Conservation (phyloP, 306 rosid species). For the Vigna reflexopilosa region DNA sequence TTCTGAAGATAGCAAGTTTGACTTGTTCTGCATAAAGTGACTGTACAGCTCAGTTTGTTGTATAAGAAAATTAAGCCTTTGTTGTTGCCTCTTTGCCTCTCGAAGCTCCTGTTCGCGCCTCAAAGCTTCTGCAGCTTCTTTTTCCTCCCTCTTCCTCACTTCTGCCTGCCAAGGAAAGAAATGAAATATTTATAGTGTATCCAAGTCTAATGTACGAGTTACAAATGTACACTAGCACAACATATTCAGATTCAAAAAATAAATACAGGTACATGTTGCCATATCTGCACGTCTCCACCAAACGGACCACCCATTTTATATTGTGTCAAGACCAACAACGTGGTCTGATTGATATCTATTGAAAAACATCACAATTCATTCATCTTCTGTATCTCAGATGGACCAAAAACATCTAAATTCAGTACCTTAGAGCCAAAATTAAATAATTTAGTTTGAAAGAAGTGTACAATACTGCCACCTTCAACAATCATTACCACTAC, state of each 20-base stretch:
- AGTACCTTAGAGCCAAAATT: slow-evolving; percentile 32
- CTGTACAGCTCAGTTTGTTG: slow-evolving; percentile 98
- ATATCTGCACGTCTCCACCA: slow-evolving; percentile 9
- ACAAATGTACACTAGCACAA: slow-evolving; percentile 28
- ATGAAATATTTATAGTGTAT: slow-evolving; percentile 36
- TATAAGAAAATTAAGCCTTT: slow-evolving; percentile 96
- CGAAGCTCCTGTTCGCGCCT: slow-evolving; percentile 96
- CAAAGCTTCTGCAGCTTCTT: slow-evolving; percentile 96
- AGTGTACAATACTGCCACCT: slow-evolving; percentile 20
- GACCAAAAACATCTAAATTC: slow-evolving; percentile 24
- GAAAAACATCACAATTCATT: slow-evolving; percentile 26
- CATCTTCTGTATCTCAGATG: slow-evolving; percentile 31
- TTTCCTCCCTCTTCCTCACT: slow-evolving; percentile 92
- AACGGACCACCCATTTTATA: slow-evolving; percentile 5
- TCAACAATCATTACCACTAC: slow-evolving; percentile 5
- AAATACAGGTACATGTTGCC: slow-evolving; percentile 25
- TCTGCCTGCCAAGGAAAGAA: slow-evolving; percentile 66
- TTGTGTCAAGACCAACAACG: slow-evolving; percentile 21
- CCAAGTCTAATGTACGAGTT: slow-evolving; percentile 14
- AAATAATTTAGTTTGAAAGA: slow-evolving; percentile 7
- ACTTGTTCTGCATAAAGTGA: slow-evolving; percentile 98
- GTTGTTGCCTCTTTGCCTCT: slow-evolving; percentile 99
- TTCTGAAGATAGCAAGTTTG: slow-evolving; percentile 75
- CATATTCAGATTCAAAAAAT: slow-evolving; percentile 13
- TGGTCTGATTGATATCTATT: slow-evolving; percentile 6